Conservation (phyloP, 345 rosid species). For the Corymbia maculata region DNA sequence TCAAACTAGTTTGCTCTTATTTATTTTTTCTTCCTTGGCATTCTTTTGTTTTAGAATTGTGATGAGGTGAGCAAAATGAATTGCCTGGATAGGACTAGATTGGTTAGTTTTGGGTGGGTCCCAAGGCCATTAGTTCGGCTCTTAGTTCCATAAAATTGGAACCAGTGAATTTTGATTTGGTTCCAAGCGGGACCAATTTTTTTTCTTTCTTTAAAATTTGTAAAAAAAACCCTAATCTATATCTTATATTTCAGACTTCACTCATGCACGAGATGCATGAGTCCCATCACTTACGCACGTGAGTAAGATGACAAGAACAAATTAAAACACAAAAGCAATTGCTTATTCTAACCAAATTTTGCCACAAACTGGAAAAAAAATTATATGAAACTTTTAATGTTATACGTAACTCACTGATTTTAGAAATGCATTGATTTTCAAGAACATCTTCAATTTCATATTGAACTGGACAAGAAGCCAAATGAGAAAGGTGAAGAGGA, state of each 20-base stretch:
- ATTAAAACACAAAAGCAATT: no score
- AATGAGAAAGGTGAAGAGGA: background rate
- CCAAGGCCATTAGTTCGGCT: rapidly evolving
- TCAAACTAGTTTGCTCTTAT: no score
- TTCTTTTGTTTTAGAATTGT: no score
- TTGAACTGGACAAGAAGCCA: background rate
- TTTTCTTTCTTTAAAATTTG: no score
- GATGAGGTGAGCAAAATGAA: background rate
- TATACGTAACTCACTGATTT: no score
- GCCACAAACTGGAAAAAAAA: background rate
- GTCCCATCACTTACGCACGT: no score
- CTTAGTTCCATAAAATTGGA: no score
- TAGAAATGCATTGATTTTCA: background rate
- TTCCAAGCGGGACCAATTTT: rapidly evolving
- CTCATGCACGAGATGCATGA: no score
- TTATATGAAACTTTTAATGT: background rate
- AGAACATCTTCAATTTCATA: background rate
- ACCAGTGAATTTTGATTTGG: rapidly evolving
- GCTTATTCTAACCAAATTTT: background rate
- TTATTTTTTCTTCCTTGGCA: no score
- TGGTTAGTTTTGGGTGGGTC: background rate
- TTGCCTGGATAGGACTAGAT: background rate
- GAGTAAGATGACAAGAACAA: no score
- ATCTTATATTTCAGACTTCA: background rate
- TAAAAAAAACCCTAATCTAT: no score